Evolutionary conservation across 2,329 filamentous ascomycete genomes (phyloP), one percentile per base, ranked within the genome.

Genomic region (Sporothrix schenckii): DNA sequence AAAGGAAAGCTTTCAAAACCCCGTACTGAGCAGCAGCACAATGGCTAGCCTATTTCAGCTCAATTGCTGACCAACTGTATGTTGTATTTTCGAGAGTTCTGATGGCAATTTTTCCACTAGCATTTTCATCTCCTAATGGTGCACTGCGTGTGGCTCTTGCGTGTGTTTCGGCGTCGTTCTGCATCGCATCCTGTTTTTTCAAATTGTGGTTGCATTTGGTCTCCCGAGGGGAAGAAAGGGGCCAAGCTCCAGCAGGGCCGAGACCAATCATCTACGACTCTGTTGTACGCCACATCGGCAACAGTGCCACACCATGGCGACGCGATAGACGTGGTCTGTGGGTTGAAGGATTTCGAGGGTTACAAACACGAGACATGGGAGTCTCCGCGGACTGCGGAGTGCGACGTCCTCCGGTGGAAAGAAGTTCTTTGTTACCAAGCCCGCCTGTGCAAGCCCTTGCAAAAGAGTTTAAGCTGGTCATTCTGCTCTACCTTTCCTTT

Each of bases 361-460:
- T 47, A 27, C 58, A 47, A 47, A 63, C 58, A 63, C 58, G 58
- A 61, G 58, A 27, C 58, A 44, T n/a, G 19, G 52, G 27, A 54
- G 34, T 3, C 34, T 34, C 34, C 34, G 34, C 6, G 34, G 34
- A 34, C 6, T 9, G 27, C 27, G 27, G 27, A 30, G 3, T 30
- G 27, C 27, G 27, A 34, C 34, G 9, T 34, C 7, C 34, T 7
- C 34, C 34, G 5, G 34, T 34, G 7, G 19, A 41, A 61, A 44
- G n/a, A 11, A 24, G 24, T 24, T 19, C 58, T 21, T 47, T 47
- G 21, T 47, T 27, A n/a, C n/a, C 39, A 27, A 44, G 39, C 13
- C 14, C 13, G 9, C n/a, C 39, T 24, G n/a, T n/a, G n/a, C 7
- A 34, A 34, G 34, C 34, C 34, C 34, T 34, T 34, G 34, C 34